phyloP scores from a whole-genome alignment of 2,329 filamentous ascomycete species.

The Basipetospora chlamydospora region DNA sequence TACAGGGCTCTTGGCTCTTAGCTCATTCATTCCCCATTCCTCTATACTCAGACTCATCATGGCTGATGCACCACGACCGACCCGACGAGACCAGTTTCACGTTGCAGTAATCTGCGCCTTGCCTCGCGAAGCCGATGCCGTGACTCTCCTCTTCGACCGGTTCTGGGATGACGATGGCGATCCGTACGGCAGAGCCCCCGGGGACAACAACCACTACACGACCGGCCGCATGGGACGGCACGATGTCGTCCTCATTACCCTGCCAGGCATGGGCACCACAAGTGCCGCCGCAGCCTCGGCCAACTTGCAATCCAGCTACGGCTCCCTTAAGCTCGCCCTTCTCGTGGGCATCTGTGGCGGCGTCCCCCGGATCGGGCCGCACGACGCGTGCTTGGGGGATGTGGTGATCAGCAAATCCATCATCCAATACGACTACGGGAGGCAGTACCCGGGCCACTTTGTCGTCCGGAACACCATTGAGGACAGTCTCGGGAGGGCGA shows the following conservation, averaged over 20 bases:
- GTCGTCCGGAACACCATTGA: conserved; percentile 12
- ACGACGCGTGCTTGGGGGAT: conserved; percentile 16
- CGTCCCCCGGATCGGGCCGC: conserved; percentile 10
- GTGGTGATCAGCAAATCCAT: conserved; percentile 17
- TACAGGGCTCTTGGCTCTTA: too few species aligned
- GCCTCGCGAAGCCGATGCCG: conserved; percentile 10
- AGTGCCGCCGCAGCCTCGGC: conserved; percentile 13
- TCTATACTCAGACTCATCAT: too few species aligned
- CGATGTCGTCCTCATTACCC: conserved; percentile 12
- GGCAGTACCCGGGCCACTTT: conserved; percentile 13
- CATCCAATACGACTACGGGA: conserved; percentile 16
- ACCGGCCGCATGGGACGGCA: conserved; percentile 10
- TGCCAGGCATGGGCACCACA: conserved; percentile 15
- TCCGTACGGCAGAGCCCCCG: conserved; percentile 11
- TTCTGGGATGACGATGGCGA: conserved; percentile 8
- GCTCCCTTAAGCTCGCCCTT: conserved; percentile 17
- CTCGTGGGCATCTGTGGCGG: conserved; percentile 27
- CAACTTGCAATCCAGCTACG: conserved; percentile 19
- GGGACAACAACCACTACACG: conserved; percentile 17
- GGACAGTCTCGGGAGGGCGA: conserved; percentile 14
- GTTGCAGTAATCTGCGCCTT: conserved; percentile 12
- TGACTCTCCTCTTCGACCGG: conserved; percentile 10
- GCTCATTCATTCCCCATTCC: too few species aligned
- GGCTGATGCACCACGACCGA: too few species aligned
- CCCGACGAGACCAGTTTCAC: too few species aligned